Evolutionary conservation across 2,329 filamentous ascomycete species (phyloP), one percentile per base, ranked within the genome.

Genomic region (Hypoxylon sp.): DNA sequence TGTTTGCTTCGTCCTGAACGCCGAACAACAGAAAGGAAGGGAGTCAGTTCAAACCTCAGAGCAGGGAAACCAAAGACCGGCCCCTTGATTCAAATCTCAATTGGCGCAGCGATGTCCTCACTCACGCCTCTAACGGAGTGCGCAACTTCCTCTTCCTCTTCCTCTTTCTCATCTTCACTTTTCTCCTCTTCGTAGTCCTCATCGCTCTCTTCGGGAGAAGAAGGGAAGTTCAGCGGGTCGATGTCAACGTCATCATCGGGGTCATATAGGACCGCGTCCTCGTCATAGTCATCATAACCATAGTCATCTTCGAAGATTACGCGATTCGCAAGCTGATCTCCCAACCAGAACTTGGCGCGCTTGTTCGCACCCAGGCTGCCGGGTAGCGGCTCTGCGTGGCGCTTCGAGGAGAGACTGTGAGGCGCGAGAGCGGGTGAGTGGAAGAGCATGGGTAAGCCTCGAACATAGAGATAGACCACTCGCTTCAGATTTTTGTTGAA

Each of bases 401-500:
- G 74, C 56, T 75, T 75, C 5, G 74, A 68, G 11, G 74, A 60
- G 5, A 70, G 72, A 36, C 70, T 62, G 32, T 76, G 66, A 52
- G 75, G 71, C 45, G 67, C 55, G 60, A 76, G 60, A 26, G 73
- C 65, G 58, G 78, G 75, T 54, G 78, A 79, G 64, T 78, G 78
- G 38, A 79, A 72, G 74, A 91, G 89, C 71, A 91, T 90, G 62
- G 88, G 95, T 46, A 97, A 88, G n/a, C 93, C 94, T 65, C 95
- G 91, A 46, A 97, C 87, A 75, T 97, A 96, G 46, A 99, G 82
- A 77, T 99, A 99, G 65, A 93, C 94, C 16, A 99, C 95, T 42
- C 96, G 89, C 82, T 98, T 98, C 75, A 91, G 86, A 24, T 89
- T 84, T 74, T 95, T 95, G 83, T 97, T 97, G 85, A 97, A 98